Percentiles rank a stretch among this genome's conserved stretches.
These are phyloP conservation scores for Podaxis sp. DNA, from an alignment of 768 basidiomycete species.

Conservation along the genomic window DNA sequence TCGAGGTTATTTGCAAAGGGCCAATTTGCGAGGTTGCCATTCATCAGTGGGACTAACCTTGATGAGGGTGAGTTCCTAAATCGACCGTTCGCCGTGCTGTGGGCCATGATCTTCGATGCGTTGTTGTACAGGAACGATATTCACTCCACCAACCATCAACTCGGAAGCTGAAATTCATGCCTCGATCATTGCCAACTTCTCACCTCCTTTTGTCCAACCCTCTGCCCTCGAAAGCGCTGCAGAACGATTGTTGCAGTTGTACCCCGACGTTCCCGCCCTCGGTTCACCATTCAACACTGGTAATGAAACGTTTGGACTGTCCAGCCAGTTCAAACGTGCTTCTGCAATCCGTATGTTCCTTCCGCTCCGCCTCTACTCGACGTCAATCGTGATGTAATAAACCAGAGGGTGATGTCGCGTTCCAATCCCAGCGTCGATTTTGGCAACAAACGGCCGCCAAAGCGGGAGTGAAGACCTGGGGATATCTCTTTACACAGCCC, in stretches of 20 bases:
- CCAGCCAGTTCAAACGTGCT: constrained; percentile 26
- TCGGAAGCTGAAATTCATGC: constrained; percentile 22
- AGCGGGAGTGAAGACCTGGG: constrained; percentile 32
- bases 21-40: constrained; percentile 31
- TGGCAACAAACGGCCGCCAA: constrained; percentile 36
- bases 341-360: constrained; percentile 23
- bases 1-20: constrained; percentile 26
- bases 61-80: constrained; percentile 39
- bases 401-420: constrained; percentile 33
- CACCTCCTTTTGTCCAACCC: constrained; percentile 24
- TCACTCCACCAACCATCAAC: constrained; percentile 22
- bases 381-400: background rate
- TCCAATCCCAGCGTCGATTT: constrained; percentile 33
- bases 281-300: constrained; percentile 46
- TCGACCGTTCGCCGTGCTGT: background rate
- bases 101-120: background rate
- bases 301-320: constrained; percentile 37
- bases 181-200: constrained; percentile 21
- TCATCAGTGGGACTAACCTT: constrained; percentile 39
- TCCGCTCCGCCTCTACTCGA: background rate
- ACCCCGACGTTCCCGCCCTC: constrained; percentile 35
- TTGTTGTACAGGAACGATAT: constrained; percentile 28
- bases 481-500: constrained; percentile 40
- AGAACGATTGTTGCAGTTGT: constrained; percentile 28
- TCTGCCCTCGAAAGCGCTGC: constrained; percentile 18